These are phyloP conservation scores for Aspergillus japonicus DNA, from an alignment of 2,329 filamentous ascomycete genomes.

Conservation along the genomic window DNA sequence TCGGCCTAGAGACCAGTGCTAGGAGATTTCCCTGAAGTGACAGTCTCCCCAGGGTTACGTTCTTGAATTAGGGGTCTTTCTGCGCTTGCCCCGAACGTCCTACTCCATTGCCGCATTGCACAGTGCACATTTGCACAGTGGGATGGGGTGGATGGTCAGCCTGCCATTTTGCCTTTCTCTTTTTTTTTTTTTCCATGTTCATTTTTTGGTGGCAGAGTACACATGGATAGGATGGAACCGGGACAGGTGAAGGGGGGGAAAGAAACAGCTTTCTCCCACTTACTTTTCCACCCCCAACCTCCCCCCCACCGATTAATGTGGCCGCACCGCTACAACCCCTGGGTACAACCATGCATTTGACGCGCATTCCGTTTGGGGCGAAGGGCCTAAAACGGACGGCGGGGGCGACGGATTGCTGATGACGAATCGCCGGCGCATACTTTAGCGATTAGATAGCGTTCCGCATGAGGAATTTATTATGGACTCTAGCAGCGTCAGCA, in stretches of 20 bases:
- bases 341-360: slow-evolving; percentile 3
- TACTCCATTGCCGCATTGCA: background rate
- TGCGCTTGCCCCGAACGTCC: background rate
- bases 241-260: background rate
- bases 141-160: background rate
- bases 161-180: background rate
- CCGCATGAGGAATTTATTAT: background rate
- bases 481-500: background rate
- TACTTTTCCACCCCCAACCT: background rate
- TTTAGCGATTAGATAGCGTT: background rate
- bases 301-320: background rate
- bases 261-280: background rate
- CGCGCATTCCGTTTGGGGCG: slow-evolving; percentile 6
- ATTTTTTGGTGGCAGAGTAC: background rate
- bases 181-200: too few species aligned
- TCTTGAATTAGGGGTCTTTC: background rate
- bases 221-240: background rate
- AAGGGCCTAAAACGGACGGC: slow-evolving; percentile 2
- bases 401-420: slow-evolving; percentile 4
- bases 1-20: slow-evolving; percentile 1
- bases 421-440: slow-evolving; percentile 2
- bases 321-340: background rate
- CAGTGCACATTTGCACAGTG: too few species aligned
- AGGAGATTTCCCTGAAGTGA: slow-evolving; percentile 5
- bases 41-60: slow-evolving; percentile 8